A percentile compares a stretch with the other conserved stretches of the same genome.
phyloP scores from a whole-genome alignment of 2,329 filamentous ascomycete genomes.

The Pyrenophora tritici-repentis region DNA sequence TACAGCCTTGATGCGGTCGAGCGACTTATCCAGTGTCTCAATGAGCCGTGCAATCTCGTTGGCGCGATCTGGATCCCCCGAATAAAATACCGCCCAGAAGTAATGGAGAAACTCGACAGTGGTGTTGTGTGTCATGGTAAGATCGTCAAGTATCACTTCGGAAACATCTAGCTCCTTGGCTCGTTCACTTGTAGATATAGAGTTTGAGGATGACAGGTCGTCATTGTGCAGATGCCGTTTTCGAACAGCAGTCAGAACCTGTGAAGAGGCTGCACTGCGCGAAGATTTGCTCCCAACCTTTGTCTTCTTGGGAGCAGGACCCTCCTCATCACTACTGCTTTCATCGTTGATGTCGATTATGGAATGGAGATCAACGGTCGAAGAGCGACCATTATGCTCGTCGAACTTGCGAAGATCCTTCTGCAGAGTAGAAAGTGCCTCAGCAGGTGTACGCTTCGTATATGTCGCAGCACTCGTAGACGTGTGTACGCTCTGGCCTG shows the following conservation, averaged over 20 bases:
- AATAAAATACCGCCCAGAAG: constrained; percentile 92
- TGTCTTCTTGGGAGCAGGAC: constrained; percentile 62
- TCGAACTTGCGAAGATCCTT: constrained; percentile 61
- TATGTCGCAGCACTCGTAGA: constrained; percentile 62
- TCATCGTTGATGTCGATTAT: constrained; percentile 73
- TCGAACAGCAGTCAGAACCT: constrained; percentile 68
- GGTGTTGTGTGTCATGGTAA: constrained; percentile 84
- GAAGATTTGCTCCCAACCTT: constrained; percentile 73
- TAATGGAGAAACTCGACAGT: constrained; percentile 96
- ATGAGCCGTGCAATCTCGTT: constrained; percentile 80
- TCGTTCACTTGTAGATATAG: constrained; percentile 33
- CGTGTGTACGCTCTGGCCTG: constrained; percentile 49
- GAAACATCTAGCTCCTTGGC: constrained; percentile 44
- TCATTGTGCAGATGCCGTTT: constrained; percentile 64
- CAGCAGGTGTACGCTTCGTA: constrained; percentile 69
- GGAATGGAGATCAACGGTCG: constrained; percentile 60
- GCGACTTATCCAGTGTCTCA: constrained; percentile 78
- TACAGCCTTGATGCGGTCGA: constrained; percentile 78
- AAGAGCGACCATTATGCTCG: constrained; percentile 37
- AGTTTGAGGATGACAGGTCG: constrained; percentile 37
- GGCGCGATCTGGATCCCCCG: constrained; percentile 80
- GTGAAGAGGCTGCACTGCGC: constrained; percentile 66
- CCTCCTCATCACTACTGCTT: constrained; percentile 59
- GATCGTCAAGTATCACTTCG: constrained; percentile 61
- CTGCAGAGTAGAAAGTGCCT: constrained; percentile 69